Percentiles rank a stretch among this genome's conserved stretches.
Conservation (phyloP, 345 rosid genomes). For the Physaria fendleri region DNA sequence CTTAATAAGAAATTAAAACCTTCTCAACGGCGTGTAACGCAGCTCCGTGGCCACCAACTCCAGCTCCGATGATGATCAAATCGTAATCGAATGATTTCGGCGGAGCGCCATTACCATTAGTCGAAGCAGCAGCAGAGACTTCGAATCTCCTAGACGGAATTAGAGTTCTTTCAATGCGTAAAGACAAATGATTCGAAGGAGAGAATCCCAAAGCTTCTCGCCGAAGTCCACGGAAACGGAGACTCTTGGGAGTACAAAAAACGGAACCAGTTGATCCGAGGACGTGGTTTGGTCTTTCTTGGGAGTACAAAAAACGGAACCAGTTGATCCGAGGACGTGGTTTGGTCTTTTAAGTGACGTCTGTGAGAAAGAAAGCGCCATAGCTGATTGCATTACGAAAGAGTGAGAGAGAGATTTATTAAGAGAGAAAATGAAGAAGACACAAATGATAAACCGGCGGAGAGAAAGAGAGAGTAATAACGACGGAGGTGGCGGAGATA, state of each 20-base stretch:
- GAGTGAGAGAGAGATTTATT: too few species aligned
- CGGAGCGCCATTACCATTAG: slow-evolving; percentile 48
- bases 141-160: background rate
- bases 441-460: too few species aligned
- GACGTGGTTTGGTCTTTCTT: too few species aligned
- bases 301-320: too few species aligned
- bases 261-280: too few species aligned
- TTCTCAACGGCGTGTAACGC: slow-evolving; percentile 96
- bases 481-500: too few species aligned
- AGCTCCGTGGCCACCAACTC: slow-evolving; percentile 98
- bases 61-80: slow-evolving; percentile 89
- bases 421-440: too few species aligned
- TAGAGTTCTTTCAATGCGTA: slow-evolving; percentile 5
- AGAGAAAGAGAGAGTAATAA: too few species aligned
- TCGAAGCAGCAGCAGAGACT: slow-evolving; percentile 35
- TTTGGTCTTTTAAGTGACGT: too few species aligned
- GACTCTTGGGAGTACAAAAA: slow-evolving; percentile 42
- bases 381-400: too few species aligned
- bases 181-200: slow-evolving; percentile 5
- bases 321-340: too few species aligned
- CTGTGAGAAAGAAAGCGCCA: too few species aligned
- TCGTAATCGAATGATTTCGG: slow-evolving; percentile 81
- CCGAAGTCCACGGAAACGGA: slow-evolving; percentile 77
- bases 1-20: slow-evolving; percentile 28
- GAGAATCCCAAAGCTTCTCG: slow-evolving; percentile 49